phyloP scores from a whole-genome alignment of 768 basidiomycete species.

The Suillus hirtellus region DNA sequence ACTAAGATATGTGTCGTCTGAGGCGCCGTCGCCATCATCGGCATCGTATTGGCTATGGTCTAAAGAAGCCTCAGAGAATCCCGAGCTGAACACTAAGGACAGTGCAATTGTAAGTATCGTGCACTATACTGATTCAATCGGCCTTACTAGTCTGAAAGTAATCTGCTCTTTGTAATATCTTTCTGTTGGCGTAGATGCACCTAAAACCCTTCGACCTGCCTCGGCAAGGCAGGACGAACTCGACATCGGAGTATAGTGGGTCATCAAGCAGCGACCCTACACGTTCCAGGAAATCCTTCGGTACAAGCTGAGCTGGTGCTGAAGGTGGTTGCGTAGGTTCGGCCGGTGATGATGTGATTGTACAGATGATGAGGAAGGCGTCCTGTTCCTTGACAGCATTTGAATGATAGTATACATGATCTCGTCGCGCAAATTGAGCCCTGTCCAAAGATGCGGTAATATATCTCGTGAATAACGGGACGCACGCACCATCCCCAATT shows the following conservation, averaged over 20 bases:
- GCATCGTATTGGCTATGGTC: slow-evolving; percentile 28
- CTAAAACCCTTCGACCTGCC: slow-evolving; percentile 38
- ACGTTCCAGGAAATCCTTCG: slow-evolving; percentile 64
- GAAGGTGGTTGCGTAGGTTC: slow-evolving; percentile 46
- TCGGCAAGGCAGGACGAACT: slow-evolving; percentile 67
- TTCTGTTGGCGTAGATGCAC: slow-evolving; percentile 67
- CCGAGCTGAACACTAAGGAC: slow-evolving; percentile 66
- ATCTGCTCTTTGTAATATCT: slow-evolving; percentile 66
- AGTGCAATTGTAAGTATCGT: neutral
- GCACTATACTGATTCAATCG: neutral
- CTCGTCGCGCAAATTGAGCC: slow-evolving; percentile 80
- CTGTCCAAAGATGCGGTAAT: slow-evolving; percentile 33
- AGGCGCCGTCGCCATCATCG: slow-evolving; percentile 47
- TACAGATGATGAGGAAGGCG: slow-evolving; percentile 75
- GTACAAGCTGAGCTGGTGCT: slow-evolving; percentile 55
- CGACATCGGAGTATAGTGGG: slow-evolving; percentile 82
- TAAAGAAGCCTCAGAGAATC: slow-evolving; percentile 60
- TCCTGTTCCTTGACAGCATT: slow-evolving; percentile 55
- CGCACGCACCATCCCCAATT: slow-evolving; percentile 81
- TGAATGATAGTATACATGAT: slow-evolving; percentile 64
- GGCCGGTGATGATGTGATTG: slow-evolving; percentile 67
- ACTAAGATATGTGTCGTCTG: slow-evolving; percentile 44
- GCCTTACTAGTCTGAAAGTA: slow-evolving; percentile 74
- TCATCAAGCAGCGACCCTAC: slow-evolving; percentile 79
- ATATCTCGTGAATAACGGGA: neutral